A percentile compares a stretch with the other conserved stretches of the same genome.
These are phyloP conservation scores for Westerdykella aurantiaca DNA, from an alignment of 2,329 filamentous ascomycete species.

Conservation along the genomic window DNA sequence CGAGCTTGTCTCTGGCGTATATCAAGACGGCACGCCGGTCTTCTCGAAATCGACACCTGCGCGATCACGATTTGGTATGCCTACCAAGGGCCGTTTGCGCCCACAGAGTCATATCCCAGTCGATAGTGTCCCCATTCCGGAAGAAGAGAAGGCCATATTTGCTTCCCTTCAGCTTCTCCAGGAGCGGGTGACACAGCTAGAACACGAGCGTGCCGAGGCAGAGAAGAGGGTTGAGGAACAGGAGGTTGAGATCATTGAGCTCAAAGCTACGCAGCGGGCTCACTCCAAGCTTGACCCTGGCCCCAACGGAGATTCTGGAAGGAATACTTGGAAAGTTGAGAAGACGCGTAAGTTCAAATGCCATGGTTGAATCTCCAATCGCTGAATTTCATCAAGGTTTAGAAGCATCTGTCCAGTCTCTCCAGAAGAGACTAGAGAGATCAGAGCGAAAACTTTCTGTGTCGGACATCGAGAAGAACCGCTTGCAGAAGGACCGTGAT, in stretches of 20 bases:
- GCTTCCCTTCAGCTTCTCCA: slow-evolving; percentile 55
- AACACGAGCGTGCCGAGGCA: slow-evolving; percentile 49
- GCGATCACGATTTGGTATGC: slow-evolving; percentile 51
- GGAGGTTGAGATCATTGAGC: slow-evolving; percentile 47
- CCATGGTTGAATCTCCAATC: not conserved
- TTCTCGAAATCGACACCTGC: slow-evolving; percentile 48
- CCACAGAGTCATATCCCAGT: slow-evolving; percentile 42
- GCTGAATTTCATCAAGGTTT: slow-evolving; percentile 42
- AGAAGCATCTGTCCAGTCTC: slow-evolving; percentile 54
- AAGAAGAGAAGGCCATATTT: slow-evolving; percentile 59
- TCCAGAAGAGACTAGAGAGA: slow-evolving; percentile 58
- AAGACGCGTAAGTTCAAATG: slow-evolving; percentile 50
- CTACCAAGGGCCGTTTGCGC: slow-evolving; percentile 28
- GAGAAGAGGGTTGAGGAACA: slow-evolving; percentile 48
- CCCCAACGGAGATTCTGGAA: slow-evolving; percentile 40
- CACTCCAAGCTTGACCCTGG: not conserved
- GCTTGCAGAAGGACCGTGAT: slow-evolving; percentile 59
- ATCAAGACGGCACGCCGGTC: slow-evolving; percentile 53
- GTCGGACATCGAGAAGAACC: slow-evolving; percentile 59
- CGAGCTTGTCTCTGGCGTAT: slow-evolving; percentile 55
- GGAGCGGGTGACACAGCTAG: slow-evolving; percentile 52
- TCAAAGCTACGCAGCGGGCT: slow-evolving; percentile 45
- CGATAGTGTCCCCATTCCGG: slow-evolving; percentile 52
- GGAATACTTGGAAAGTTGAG: slow-evolving; percentile 40
- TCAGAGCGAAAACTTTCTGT: slow-evolving; percentile 57